phyloP scores from a whole-genome alignment of 2,329 filamentous ascomycete species.

The Diaporthe vexans region DNA sequence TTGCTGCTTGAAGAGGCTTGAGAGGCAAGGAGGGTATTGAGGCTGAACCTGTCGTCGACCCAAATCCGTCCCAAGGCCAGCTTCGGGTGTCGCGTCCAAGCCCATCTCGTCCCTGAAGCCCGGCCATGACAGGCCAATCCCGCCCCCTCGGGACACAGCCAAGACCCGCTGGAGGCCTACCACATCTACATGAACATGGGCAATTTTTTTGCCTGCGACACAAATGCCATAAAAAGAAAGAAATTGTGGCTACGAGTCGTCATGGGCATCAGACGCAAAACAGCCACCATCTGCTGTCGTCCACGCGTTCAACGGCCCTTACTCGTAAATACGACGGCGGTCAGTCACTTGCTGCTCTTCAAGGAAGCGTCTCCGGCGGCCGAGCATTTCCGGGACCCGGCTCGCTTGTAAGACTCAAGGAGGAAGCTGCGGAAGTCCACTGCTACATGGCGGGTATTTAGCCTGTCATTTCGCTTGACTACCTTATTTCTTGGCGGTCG shows the following conservation, averaged over 20 bases:
- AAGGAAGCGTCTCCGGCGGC: not conserved
- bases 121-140: constrained; percentile 16
- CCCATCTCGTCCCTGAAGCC: not conserved
- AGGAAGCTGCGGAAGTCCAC: constrained; percentile 22
- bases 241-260: not conserved
- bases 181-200: not conserved
- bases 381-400: constrained; percentile 26
- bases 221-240: constrained; percentile 8
- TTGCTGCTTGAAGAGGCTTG: not conserved
- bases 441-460: constrained; percentile 17
- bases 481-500: constrained; percentile 20
- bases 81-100: constrained; percentile 5
- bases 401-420: not conserved
- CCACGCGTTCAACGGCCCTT: not conserved
- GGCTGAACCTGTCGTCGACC: constrained; percentile 9
- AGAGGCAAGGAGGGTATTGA: not conserved
- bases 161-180: constrained; percentile 19
- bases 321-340: constrained; percentile 10
- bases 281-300: not conserved
- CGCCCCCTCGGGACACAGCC: constrained; percentile 8
- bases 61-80: not conserved
- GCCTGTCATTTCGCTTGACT: constrained; percentile 27
- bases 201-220: not conserved
- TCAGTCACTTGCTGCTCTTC: not conserved
- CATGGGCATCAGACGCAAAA: not conserved